Base-by-base conservation (phyloP, 2,329 filamentous ascomycete species). In the Aspergillus sp. region DNA sequence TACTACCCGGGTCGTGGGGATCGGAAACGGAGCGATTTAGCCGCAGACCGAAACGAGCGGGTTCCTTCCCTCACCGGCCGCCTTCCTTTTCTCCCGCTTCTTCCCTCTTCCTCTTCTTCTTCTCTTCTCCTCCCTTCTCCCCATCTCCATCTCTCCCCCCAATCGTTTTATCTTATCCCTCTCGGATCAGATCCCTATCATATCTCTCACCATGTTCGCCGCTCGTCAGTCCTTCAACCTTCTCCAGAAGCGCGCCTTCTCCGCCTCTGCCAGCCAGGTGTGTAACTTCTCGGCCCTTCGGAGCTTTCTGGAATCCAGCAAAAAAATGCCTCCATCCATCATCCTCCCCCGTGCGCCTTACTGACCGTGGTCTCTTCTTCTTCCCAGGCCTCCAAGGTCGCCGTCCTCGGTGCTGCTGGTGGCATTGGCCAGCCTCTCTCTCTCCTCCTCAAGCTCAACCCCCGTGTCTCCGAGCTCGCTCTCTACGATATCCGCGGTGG, bases 391-490 rank as follows among this genome's bases (percentile, higher is more conserved):
- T 95, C 92, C 79, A 97, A 97, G 86, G 94, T 99, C 70, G 86
- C 92, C 72, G 91, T 99, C 66, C 89, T 97, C 76, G 94, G 94
- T 82, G 94, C 94, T 66, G 88, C 88, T 71, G 94, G 94, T 81
- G 94, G 94, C 78, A 99, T 99, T 81, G 94, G 94, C 77, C 94
- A 99, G 77, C 94, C 94, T 71, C 83, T 99, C 70, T 99, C 94
- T 55, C 88, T 99, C 64, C 88, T 99, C 72, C 85, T 99, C 78
- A 99, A 99, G 91, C 87, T 97, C 75, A 97, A 97, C 88, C 91
- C 92, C 67, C 85, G 89, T 72, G 93, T 97, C 67, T 88, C 85
- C 69, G 87, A 97, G 76, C 89, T 99, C 69, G 89, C 93, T 61
- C 89, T 99, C 71, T 99, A 97, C 82, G 94, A 99, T 80, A 96